These are phyloP conservation scores for Knoxia roxburghii DNA, from an alignment of 257 asterid species.

Conservation along the genomic window DNA sequence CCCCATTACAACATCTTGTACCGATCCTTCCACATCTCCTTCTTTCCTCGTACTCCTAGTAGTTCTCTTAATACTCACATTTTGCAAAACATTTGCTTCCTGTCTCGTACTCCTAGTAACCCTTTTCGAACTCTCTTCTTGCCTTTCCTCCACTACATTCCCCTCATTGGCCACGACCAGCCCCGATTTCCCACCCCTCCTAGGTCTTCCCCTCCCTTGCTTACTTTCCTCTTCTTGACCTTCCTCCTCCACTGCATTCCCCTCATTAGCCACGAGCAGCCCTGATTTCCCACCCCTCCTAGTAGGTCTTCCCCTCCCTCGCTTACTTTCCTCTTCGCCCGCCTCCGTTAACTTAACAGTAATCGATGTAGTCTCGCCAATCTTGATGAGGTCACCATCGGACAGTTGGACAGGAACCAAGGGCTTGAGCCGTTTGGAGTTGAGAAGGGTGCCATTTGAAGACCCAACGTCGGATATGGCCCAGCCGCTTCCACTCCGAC, in stretches of 20 bases:
- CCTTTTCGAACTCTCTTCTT: background rate
- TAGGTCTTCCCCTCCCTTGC: background rate
- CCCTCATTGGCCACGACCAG: slow-evolving; percentile 3
- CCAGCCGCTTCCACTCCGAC: slow-evolving; percentile 34
- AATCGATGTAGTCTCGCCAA: slow-evolving; percentile 69
- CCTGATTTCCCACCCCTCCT: slow-evolving; percentile 25
- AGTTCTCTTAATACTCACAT: background rate
- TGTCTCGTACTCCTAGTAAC: background rate
- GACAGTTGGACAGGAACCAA: slow-evolving; percentile 29
- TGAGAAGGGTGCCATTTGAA: slow-evolving; percentile 66
- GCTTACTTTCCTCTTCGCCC: slow-evolving; percentile 1
- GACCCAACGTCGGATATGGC: slow-evolving; percentile 55
- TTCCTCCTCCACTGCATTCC: slow-evolving; percentile 28
- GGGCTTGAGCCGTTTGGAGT: slow-evolving; percentile 32
- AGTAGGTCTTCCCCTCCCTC: slow-evolving; percentile 27
- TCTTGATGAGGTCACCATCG: slow-evolving; percentile 43
- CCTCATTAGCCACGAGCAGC: slow-evolving; percentile 38
- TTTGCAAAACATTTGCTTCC: background rate
- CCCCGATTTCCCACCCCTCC: background rate
- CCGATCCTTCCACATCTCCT: slow-evolving; percentile 2
- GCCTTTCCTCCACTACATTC: background rate
- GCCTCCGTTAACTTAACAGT: slow-evolving; percentile 17
- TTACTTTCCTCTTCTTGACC: background rate
- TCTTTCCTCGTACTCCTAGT: slow-evolving; percentile 4
- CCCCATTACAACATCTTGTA: slow-evolving; percentile 2